Evolutionary conservation across 2,329 filamentous ascomycete species (phyloP), one percentile per base, ranked within the genome.

Genomic region (Paracoccidioides brasiliensis): DNA sequence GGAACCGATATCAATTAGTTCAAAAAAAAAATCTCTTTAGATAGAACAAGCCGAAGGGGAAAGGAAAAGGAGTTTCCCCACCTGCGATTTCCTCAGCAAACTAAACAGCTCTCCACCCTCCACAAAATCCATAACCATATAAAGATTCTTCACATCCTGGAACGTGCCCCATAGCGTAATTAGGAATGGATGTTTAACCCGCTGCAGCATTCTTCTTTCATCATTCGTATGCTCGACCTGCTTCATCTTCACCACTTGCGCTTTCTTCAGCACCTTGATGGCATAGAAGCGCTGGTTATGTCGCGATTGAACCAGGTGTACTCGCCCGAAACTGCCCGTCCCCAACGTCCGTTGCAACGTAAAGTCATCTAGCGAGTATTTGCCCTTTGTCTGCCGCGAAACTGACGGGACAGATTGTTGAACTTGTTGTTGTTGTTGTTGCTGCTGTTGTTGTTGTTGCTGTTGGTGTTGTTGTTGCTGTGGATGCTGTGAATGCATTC

Each of bases 111-210:
- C 93, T 66, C 93, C 93, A 63, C 93, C 93, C 73, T 98, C 93
- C 54, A 98, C 91, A 76, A 98, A 98, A 72, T 98, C 93, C 93
- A 98, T 98, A 66, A 98, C 93, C 93, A 98, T 98, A 80, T 98
- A 98, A 40, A 98, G 77, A 69, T 96, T 97, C 74, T 84, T 90
- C 52, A 84, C 81, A 67, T 98, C 93, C 70, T 97, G 91, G 72
- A 97, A 98, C 8, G 93, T 98, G 57, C 93, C 93, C 93, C 93
- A 98, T 43, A 98, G 78, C 1, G 93, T 98, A 69, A 98, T 93
- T 60, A 98, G 78, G 74, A 98, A 98, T 10, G 93, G 90, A 73
- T 98, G 91, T 72, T 96, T 95, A 70, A 97, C 93, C 70, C 95
- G 87, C 69, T 89, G 88, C 66, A 98, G 76, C 93, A 98, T 98